These are phyloP conservation scores for Castanea mollissima DNA, from an alignment of 306 rosid genomes.

Conservation along the genomic window DNA sequence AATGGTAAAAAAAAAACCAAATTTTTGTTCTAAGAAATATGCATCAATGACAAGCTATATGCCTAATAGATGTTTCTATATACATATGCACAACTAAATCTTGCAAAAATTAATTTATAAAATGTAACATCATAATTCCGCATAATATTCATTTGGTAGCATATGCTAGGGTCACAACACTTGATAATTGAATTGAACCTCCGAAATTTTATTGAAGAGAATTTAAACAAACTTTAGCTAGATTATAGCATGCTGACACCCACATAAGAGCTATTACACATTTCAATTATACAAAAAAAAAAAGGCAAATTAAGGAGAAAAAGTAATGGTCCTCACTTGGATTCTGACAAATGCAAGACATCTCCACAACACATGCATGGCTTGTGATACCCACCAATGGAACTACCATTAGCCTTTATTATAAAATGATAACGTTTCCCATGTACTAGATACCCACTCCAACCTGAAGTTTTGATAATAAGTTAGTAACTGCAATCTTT, in stretches of 20 bases:
- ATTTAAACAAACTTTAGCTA: no score
- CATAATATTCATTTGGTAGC: no score
- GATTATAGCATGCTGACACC: neutral
- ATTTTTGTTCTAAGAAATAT: no score
- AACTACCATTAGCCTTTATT: conserved; percentile 81
- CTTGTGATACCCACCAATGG: conserved; percentile 93
- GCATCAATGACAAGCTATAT: no score
- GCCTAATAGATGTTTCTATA: no score
- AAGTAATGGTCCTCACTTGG: conserved; percentile 67
- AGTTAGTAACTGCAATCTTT: neutral
- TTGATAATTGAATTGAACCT: no score
- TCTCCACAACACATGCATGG: conserved; percentile 99
- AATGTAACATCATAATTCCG: no score
- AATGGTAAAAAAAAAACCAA: no score
- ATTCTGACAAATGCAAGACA: conserved; percentile 81
- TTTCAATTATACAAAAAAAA: neutral
- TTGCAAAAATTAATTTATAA: no score
- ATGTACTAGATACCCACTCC: conserved; percentile 95
- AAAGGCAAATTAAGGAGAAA: neutral
- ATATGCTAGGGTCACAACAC: no score
- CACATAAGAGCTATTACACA: neutral
- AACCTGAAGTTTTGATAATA: conserved; percentile 46
- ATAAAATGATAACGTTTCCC: conserved; percentile 91
- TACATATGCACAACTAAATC: no score
- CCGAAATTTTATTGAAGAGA: no score